Evolutionary conservation across 169 alveolate species (phyloP).

Genomic region (Besnoitia besnoiti): DNA sequence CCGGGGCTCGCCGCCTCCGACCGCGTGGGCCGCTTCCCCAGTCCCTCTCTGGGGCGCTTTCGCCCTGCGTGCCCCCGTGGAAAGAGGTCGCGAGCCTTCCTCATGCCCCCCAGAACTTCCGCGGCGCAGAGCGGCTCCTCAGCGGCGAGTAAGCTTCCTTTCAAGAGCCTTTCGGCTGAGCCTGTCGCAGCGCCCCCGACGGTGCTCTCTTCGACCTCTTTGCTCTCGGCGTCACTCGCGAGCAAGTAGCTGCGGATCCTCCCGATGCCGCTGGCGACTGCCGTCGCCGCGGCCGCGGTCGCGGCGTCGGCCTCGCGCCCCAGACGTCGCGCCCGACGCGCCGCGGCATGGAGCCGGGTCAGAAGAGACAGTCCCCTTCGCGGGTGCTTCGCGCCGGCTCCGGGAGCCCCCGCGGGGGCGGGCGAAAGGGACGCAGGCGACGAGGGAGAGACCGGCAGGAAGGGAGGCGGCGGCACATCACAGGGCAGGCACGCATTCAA

Average conservation of each 20-base stretch:
- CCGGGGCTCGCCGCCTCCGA: neutral
- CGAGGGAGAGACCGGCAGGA: neutral
- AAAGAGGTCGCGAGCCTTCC: neutral
- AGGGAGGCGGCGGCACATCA: neutral
- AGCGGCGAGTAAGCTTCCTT: too few relatives aligned
- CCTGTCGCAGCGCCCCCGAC: neutral
- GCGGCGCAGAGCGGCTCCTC: neutral
- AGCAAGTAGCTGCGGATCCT: slow-evolving; percentile 6
- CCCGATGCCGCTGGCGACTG: neutral
- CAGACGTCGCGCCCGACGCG: neutral
- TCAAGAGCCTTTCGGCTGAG: neutral
- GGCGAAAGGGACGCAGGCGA: neutral
- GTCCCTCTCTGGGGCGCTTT: too few relatives aligned
- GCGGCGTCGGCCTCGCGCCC: neutral
- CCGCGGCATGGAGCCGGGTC: neutral
- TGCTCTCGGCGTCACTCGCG: neutral
- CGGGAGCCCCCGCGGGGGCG: neutral
- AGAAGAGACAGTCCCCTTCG: neutral
- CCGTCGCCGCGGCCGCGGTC: neutral
- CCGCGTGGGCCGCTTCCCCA: too few relatives aligned
- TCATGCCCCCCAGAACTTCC: neutral
- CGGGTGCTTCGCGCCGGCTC: neutral
- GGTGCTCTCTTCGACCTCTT: neutral
- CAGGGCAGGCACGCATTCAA: neutral
- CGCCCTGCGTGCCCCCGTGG: too few relatives aligned